Conservation (phyloP, 2,329 filamentous ascomycete species). For the Coniochaeta prunicola region DNA sequence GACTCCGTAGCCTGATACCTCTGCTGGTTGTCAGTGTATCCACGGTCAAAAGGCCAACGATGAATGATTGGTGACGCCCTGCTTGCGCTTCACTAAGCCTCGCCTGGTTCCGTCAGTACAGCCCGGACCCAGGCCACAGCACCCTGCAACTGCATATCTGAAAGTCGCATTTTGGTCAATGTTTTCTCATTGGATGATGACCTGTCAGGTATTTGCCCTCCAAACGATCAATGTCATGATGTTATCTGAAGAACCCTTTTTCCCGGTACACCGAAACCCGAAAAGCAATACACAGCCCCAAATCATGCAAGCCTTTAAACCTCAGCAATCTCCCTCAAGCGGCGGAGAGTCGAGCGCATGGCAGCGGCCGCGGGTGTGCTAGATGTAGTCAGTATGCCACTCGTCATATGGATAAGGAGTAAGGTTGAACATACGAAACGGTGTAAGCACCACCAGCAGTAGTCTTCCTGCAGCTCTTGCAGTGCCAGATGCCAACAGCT, state of each 20-base stretch:
- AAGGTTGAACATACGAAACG: conserved; percentile 71
- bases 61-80: neutral
- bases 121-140: neutral
- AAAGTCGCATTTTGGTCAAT: conserved; percentile 1
- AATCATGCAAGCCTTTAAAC: conserved; percentile 50
- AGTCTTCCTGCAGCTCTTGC: conserved; percentile 91
- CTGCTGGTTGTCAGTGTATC: neutral
- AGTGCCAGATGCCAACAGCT: conserved; percentile 71
- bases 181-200: conserved; percentile 4
- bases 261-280: conserved; percentile 20
- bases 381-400: conserved; percentile 11
- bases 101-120: neutral
- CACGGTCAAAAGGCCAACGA: neutral
- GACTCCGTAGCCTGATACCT: neutral
- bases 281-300: conserved; percentile 16
- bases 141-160: neutral
- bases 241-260: conserved; percentile 13
- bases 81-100: neutral
- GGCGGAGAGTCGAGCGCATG: conserved; percentile 92
- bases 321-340: conserved; percentile 95
- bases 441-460: conserved; percentile 90
- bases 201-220: conserved; percentile 1
- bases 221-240: conserved; percentile 2
- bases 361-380: conserved; percentile 90
- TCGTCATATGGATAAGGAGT: neutral